These are phyloP conservation scores for Phenoliferia sp. DNA, from an alignment of 1,284 basidiomycete genomes.

Conservation along the genomic window DNA sequence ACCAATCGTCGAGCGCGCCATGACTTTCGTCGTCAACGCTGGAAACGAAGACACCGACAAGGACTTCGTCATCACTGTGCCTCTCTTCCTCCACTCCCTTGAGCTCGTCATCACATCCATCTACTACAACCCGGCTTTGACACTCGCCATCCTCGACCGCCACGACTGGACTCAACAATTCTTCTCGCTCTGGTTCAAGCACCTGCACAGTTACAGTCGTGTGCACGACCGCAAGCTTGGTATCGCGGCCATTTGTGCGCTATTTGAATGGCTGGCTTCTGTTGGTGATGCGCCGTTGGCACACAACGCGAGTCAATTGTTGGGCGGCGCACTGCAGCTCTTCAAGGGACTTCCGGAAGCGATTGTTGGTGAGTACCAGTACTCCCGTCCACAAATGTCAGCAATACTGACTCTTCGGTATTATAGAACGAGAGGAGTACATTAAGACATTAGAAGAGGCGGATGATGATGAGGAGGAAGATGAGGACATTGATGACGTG, in stretches of 20 bases:
- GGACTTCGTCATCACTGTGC: conserved; percentile 51
- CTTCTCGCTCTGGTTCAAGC: conserved; percentile 74
- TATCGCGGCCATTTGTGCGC: conserved; percentile 65
- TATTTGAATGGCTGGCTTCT: conserved; percentile 62
- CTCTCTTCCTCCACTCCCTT: conserved; percentile 69
- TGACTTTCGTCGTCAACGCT: conserved; percentile 49
- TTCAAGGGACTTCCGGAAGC: conserved; percentile 72
- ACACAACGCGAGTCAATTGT: conserved; percentile 49
- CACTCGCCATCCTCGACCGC: conserved; percentile 68
- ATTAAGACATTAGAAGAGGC: conserved; percentile 1
- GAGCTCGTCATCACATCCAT: conserved; percentile 77
- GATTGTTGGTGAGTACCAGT: conserved; percentile 55
- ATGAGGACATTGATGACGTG: conserved; percentile 31
- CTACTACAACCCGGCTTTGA: conserved; percentile 74
- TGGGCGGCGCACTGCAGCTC: conserved; percentile 61
- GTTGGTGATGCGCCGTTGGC: conserved; percentile 7
- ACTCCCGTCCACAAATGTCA: neutral
- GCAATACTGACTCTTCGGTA: conserved; percentile 4
- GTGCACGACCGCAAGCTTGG: conserved; percentile 87
- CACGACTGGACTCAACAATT: conserved; percentile 56
- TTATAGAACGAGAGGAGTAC: conserved; percentile 4
- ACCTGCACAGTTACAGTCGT: conserved; percentile 61
- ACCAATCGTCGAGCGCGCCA: conserved; percentile 58
- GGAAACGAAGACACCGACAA: conserved; percentile 44
- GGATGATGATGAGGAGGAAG: conserved; percentile 27